These are phyloP conservation scores for Tetrahymena borealis DNA, from an alignment of 73 alveolate species.

Conservation along the genomic window DNA sequence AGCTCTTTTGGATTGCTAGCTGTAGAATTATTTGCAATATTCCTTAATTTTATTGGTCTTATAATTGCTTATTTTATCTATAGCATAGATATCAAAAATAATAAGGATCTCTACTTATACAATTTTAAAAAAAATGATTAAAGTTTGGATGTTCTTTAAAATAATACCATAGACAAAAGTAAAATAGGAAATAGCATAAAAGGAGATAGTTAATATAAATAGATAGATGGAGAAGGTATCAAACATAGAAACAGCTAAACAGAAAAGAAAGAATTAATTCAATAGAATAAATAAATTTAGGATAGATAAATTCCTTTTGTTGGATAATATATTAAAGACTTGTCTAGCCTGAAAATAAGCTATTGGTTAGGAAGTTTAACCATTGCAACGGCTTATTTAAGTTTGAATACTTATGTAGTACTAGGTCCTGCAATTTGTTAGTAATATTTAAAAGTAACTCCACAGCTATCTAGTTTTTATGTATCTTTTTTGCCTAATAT, in stretches of 20 bases:
- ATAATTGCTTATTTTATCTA: not conserved
- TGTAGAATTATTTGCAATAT: not conserved
- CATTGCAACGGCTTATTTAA: not conserved
- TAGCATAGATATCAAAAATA: not conserved
- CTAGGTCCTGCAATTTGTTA: not conserved
- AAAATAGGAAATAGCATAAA: too few relatives aligned
- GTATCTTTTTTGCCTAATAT: not conserved
- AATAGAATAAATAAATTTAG: not conserved
- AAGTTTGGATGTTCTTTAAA: not conserved
- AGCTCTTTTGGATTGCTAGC: not conserved
- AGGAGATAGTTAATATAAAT: too few relatives aligned
- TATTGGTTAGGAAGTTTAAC: not conserved
- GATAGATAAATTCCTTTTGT: not conserved
- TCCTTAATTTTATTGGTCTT: not conserved
- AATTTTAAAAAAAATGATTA: not conserved
- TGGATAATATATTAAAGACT: not conserved
- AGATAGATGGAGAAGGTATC: too few relatives aligned
- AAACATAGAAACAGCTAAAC: not conserved
- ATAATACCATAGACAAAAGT: too few relatives aligned
- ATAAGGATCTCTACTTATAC: not conserved
- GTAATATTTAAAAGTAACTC: not conserved
- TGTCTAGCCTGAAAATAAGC: not conserved
- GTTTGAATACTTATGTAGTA: not conserved
- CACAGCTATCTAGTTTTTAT: not conserved
- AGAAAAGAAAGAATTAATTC: not conserved